Evolutionary conservation across 305 asterid genomes (phyloP).

Genomic region (Fraxinus latifolia): DNA sequence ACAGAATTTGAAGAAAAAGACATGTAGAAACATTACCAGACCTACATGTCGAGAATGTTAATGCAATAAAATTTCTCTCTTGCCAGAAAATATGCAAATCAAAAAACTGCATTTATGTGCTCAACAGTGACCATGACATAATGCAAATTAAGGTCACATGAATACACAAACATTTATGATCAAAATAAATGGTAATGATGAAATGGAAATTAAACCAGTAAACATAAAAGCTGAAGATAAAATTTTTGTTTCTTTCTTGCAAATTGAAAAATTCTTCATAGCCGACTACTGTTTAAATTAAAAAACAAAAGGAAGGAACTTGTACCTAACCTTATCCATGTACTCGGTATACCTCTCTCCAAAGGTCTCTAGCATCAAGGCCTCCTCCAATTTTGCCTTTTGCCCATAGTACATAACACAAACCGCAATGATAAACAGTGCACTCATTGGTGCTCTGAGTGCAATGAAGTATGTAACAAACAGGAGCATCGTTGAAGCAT

Average conservation of each 20-base stretch:
- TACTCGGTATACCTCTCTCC: constrained; percentile 67
- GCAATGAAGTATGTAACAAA: constrained; percentile 67
- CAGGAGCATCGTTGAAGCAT: constrained; percentile 86
- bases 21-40: background rate
- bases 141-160: background rate
- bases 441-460: constrained; percentile 74
- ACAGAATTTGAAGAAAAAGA: background rate
- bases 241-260: constrained; percentile 1
- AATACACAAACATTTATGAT: background rate
- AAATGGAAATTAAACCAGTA: background rate
- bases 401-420: constrained; percentile 64
- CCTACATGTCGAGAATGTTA: background rate
- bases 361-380: constrained; percentile 63
- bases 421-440: constrained; percentile 38
- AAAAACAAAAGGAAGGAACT: constrained; percentile 76
- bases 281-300: constrained; percentile 32
- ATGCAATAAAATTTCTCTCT: background rate
- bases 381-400: constrained; percentile 81
- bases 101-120: background rate
- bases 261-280: background rate
- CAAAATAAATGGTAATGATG: background rate
- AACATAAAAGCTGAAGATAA: background rate
- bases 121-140: background rate
- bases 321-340: constrained; percentile 59
- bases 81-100: background rate